A percentile compares a stretch with the other conserved stretches of the same genome.
phyloP scores from a whole-genome alignment of 2,329 filamentous ascomycete species.

The Neocucurbitaria cava region DNA sequence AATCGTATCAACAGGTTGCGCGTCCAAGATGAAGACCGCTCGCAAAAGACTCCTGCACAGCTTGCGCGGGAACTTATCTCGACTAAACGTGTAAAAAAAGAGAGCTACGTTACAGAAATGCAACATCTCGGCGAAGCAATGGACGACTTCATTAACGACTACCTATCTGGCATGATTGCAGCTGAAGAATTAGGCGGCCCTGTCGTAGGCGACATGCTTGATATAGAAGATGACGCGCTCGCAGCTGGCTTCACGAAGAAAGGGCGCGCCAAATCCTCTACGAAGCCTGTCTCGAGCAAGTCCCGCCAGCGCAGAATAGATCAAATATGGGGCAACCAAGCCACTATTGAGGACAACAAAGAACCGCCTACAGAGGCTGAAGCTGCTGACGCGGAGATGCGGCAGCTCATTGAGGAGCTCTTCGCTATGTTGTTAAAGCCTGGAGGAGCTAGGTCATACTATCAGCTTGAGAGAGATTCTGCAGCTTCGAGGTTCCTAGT shows the following conservation, averaged over 20 bases:
- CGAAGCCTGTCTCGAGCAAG: conserved; percentile 41
- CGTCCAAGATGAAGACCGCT: conserved; percentile 63
- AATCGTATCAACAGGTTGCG: conserved; percentile 67
- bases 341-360: conserved; percentile 29
- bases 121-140: conserved; percentile 68
- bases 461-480: conserved; percentile 57
- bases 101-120: conserved; percentile 67
- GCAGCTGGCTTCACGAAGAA: conserved; percentile 62
- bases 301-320: conserved; percentile 59
- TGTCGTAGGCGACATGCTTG: conserved; percentile 76
- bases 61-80: conserved; percentile 68
- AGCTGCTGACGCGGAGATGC: conserved; percentile 56
- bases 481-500: conserved; percentile 62
- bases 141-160: conserved; percentile 72
- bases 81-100: conserved; percentile 66
- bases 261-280: conserved; percentile 54
- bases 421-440: conserved; percentile 51
- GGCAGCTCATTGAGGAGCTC: conserved; percentile 55
- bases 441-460: conserved; percentile 53
- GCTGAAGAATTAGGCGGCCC: conserved; percentile 85
- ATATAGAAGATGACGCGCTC: conserved; percentile 64
- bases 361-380: conserved; percentile 54
- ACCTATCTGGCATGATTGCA: conserved; percentile 77
- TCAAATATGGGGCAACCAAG: conserved; percentile 54
- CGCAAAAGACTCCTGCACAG: conserved; percentile 66